A percentile compares a stretch with the other conserved stretches of the same genome.
These are phyloP conservation scores for Globisporangium megalacanthum DNA, from an alignment of 352 stramenopile species.

Conservation along the genomic window DNA sequence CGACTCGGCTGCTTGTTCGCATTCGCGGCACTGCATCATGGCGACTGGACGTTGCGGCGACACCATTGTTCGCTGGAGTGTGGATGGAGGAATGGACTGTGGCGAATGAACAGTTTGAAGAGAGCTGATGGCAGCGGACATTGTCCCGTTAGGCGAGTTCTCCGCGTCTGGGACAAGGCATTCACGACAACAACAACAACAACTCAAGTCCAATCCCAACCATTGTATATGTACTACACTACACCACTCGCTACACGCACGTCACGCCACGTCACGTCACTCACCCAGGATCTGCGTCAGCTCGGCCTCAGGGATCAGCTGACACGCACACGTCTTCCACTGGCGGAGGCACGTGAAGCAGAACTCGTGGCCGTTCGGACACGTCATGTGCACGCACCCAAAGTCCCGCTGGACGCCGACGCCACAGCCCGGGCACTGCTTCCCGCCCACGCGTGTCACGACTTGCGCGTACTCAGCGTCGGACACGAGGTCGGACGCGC, in stretches of 20 bases:
- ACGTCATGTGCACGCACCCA: conserved; percentile 78
- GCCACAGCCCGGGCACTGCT: conserved; percentile 72
- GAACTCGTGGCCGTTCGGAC: conserved; percentile 67
- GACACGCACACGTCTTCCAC: conserved; percentile 54
- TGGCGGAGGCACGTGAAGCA: conserved; percentile 58
- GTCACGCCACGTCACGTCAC: conserved; percentile 7
- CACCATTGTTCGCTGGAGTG: no score
- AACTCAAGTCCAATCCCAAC: no score
- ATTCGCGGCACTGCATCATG: conserved; percentile 2
- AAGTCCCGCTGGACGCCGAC: conserved; percentile 66
- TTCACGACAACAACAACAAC: no score
- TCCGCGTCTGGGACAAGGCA: not conserved
- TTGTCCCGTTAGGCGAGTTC: not conserved
- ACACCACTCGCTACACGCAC: no score
- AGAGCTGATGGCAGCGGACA: not conserved
- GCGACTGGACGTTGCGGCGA: no score
- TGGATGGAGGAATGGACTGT: not conserved
- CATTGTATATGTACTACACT: no score
- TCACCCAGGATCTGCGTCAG: conserved; percentile 47
- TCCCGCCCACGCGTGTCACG: conserved; percentile 38
- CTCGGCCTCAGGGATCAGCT: conserved; percentile 52
- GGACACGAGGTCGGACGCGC: conserved; percentile 45
- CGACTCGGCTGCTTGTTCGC: not conserved
- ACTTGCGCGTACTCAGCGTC: conserved; percentile 54
- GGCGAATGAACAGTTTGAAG: not conserved